Base-by-base conservation (phyloP, 345 rosid genomes). In the Eucalyptus cladocalyx region DNA sequence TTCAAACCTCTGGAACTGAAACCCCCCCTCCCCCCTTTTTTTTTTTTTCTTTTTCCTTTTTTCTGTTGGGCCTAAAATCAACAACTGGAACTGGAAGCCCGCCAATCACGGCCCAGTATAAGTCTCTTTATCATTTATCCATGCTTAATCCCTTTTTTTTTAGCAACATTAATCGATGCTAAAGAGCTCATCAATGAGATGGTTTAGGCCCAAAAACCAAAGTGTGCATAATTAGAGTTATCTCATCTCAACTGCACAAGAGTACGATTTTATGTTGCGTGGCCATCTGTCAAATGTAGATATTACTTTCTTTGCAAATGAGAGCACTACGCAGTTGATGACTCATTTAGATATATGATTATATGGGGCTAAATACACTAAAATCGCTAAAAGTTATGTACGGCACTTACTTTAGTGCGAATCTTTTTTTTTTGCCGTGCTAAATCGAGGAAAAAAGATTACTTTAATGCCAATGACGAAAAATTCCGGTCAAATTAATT, bases 351-450 rank as follows among this genome's bases (percentile, higher is more conserved):
- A 65, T 65, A 5, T n/a, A 65, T 7, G 21, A 65, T 53, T 53
- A 53, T 53, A 21, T 53, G 26, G 5, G 58, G 26, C 24, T 53
- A 53, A 53, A 9, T 21, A 53, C 58, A 21, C 5, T 53, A 53
- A 9, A 53, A 53, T 4, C 2, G 2, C 1, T 21, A 53, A 53
- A 53, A 53, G 1, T 53, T 53, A 53, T 53, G 26, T 21, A 53
- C 0, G 1, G 0, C 26, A 2, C 2, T 21, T 4, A 53, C 5
- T 53, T 8, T 21, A 53, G 11, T 53, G 58, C 11, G n/a, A n/a
- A n/a, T n/a, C n/a, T n/a, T n/a, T n/a, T n/a, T n/a, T n/a, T n/a
- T n/a, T n/a, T n/a, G n/a, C n/a, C n/a, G 11, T 21, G 11, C 26
- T 53, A 19, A 53, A 53, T 53, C 2, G 5, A 53, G 26, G 10